Evolutionary conservation across 148 eudicot genomes (phyloP).

Genomic region (Fagopyrum homotropicum): DNA sequence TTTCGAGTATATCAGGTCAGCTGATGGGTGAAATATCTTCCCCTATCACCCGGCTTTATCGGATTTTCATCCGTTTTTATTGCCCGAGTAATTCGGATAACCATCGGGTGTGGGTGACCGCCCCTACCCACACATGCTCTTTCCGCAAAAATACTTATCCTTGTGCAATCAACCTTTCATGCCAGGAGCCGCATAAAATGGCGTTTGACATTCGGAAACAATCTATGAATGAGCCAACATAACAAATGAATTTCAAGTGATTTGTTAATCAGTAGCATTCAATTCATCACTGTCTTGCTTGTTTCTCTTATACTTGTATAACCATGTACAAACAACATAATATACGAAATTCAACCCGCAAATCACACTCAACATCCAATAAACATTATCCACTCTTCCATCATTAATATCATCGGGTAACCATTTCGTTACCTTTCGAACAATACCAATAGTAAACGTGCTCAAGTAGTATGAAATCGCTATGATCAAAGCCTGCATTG

Average conservation of each 20-base stretch:
- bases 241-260: background rate
- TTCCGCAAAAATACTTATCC: too few relatives aligned
- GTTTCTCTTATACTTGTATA: conserved; percentile 27
- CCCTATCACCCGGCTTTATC: too few relatives aligned
- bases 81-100: too few relatives aligned
- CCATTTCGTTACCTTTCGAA: conserved; percentile 25
- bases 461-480: conserved; percentile 33
- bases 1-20: too few relatives aligned
- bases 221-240: background rate
- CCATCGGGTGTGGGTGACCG: too few relatives aligned
- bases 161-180: too few relatives aligned
- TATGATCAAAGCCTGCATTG: conserved; percentile 23
- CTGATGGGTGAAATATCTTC: too few relatives aligned
- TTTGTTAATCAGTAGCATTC: background rate
- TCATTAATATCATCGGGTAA: conserved; percentile 33
- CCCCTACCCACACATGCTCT: too few relatives aligned
- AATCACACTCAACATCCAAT: conserved; percentile 26
- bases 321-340: conserved; percentile 26
- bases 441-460: conserved; percentile 23
- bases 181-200: too few relatives aligned
- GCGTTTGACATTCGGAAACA: too few relatives aligned
- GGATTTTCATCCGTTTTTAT: too few relatives aligned
- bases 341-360: conserved; percentile 28
- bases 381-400: conserved; percentile 38
- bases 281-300: conserved; percentile 10